Evolutionary conservation across 345 rosid genomes (phyloP), one percentile per base, ranked within the genome.

Genomic region (Eucalyptus erythrocorys): DNA sequence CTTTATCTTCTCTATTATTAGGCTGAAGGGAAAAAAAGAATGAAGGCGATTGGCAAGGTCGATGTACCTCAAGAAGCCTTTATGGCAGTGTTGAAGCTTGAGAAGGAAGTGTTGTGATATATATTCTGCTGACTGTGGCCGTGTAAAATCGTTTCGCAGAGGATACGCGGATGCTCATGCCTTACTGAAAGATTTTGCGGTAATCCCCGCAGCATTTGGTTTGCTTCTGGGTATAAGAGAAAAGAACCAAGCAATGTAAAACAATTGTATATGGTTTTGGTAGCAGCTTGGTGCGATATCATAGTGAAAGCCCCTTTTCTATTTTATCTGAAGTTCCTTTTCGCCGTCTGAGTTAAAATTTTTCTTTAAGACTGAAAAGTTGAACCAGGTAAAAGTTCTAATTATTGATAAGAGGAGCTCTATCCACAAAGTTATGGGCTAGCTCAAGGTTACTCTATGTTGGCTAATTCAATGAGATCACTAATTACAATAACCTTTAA

Each of bases 51-150:
- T 88, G 99, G 99, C 50, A 98, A 94, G 93, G 99, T 98, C 21
- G 98, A 98, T 90, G 99, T 98, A 76, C 99, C 99, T 87, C 99
- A 98, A 90, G 99, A 98, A 94, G 99, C 99, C 68, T 98, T 98
- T 93, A 98, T 98, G 99, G 99, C 99, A 48, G 97, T 98, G 50
- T 93, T 98, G 89, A 98, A 97, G 92, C 99, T 98, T 90, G 99
- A 98, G 93, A 94, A 94, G 92, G 97, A 98, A 92, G 99, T 98
- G 37, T 87, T 98, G 87, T 98, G 91, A 93, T 66, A 87, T 47
- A 59, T 66, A 59, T 45, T 47, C 40, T 26, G 88, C 43, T 40
- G 27, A 40, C 27, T 40, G 27, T 37, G 82, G 82, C 84, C 47
- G 6, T 11, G 47, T 40, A 76, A 76, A 76, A 76, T 40, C 14